Evolutionary conservation across 2,329 filamentous ascomycete genomes (phyloP).

Genomic region (Exutisphaerella laricina): DNA sequence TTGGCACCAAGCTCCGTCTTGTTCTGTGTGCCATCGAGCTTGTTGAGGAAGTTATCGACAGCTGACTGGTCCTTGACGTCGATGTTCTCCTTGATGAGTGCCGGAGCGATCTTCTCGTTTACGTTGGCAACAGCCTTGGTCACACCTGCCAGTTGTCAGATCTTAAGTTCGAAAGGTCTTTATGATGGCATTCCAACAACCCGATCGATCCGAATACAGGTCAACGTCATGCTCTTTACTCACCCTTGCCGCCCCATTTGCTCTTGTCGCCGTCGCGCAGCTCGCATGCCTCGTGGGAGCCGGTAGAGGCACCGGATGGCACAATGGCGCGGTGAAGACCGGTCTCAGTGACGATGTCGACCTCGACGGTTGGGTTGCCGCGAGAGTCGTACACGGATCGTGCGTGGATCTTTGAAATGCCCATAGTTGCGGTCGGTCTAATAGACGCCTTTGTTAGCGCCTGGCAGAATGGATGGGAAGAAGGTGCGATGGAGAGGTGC

Average conservation of each 20-base stretch:
- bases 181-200: no score
- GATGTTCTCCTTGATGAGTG: constrained; percentile 49
- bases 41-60: constrained; percentile 50
- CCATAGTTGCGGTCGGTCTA: constrained; percentile 56
- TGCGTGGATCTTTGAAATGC: constrained; percentile 54
- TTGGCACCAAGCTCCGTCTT: constrained; percentile 57
- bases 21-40: constrained; percentile 54
- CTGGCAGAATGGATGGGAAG: neutral
- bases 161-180: no score
- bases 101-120: constrained; percentile 50
- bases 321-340: constrained; percentile 97
- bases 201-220: no score
- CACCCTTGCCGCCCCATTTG: constrained; percentile 51
- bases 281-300: constrained; percentile 50
- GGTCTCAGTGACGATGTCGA: constrained; percentile 92
- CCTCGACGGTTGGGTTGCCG: constrained; percentile 96
- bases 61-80: constrained; percentile 52
- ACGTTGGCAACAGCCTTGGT: constrained; percentile 53
- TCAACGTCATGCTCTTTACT: constrained; percentile 12
- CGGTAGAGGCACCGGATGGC: constrained; percentile 91
- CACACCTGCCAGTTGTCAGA: no score
- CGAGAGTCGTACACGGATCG: constrained; percentile 96
- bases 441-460: neutral
- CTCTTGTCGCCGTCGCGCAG: constrained; percentile 50
- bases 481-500: neutral